Base-by-base conservation (phyloP, 2,329 filamentous ascomycete genomes). In the Sarocladium kiliense region DNA sequence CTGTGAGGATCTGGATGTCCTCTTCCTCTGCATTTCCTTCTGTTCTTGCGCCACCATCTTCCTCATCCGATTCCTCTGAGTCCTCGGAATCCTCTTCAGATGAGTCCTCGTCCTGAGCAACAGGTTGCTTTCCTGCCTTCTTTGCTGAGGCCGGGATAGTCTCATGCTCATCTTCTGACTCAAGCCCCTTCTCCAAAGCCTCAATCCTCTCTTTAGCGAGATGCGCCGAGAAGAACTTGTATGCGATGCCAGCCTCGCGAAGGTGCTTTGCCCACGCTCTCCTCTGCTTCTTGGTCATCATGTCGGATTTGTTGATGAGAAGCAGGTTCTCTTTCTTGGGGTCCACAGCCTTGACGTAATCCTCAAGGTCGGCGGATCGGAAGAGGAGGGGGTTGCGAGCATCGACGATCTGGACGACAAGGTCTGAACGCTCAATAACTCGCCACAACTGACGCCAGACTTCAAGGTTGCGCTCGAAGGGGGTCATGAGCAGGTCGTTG, bases 401-500 rank as follows among this genome's bases (percentile, higher is more conserved):
- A 74, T 99, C 94, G 54, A 99, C 94, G 75, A 99, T 99, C 76
- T 99, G 94, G 34, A 99, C 94, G 3, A 99, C 84, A 39, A 99
- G 76, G 70, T 99, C 94, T 16, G 91, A 97, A 58, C 94, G 81
- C 77, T 99, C 94, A 64, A 99, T 97, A 57, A 99, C 94, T 74
- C 94, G 85, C 94, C 94, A 99, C 63, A 99, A 68, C 72, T 99
- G 94, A 68, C 94, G 85, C 94, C 94, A 99, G 26, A 99, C 94
- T 67, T 99, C 95, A 58, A 99, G 68, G 68, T 99, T 99, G 57
- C 94, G 84, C 78, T 99, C 94, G 66, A 99, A 99, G 0, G 94
- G 94, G 0, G 94, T 99, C 90, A 99, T 92, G 55, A 99, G 81
- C 55, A 99, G 74, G 69, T 99, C 94, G 57, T 97, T 87, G 65